Evolutionary conservation across 208 protist species (phyloP).

Genomic region (Tritrichomonas foetus): DNA sequence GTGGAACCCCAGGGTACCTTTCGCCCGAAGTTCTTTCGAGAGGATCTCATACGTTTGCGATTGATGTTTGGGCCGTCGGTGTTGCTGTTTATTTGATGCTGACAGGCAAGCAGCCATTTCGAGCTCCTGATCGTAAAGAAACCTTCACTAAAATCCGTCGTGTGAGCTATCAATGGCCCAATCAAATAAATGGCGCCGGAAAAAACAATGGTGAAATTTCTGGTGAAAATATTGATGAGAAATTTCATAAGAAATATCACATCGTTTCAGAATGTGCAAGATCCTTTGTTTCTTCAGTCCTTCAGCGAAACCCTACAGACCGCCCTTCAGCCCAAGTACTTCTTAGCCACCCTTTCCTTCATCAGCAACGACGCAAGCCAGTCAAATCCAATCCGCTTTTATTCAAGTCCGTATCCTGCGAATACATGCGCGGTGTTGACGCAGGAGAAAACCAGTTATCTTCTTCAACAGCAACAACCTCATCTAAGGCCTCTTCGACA

Average conservation of each 20-base stretch:
- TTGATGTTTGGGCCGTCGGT: constrained; percentile 61
- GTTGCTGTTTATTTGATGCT: constrained; percentile 58
- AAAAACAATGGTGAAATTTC: constrained; percentile 52
- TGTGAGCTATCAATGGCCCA: constrained; percentile 42
- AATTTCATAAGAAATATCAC: too few relatives aligned
- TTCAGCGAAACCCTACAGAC: constrained; percentile 50
- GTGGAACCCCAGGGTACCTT: constrained; percentile 60
- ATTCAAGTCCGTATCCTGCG: too few relatives aligned
- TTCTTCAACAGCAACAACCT: too few relatives aligned
- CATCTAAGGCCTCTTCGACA: too few relatives aligned
- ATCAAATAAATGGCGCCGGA: constrained; percentile 43
- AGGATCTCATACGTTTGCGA: constrained; percentile 47
- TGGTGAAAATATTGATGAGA: constrained; percentile 49
- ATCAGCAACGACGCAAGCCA: too few relatives aligned
- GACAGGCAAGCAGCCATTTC: constrained; percentile 48
- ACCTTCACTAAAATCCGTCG: constrained; percentile 51
- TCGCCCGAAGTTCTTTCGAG: constrained; percentile 56
- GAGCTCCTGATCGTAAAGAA: constrained; percentile 49
- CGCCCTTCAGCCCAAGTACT: constrained; percentile 47
- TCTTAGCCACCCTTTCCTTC: constrained; percentile 51
- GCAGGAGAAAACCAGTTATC: too few relatives aligned
- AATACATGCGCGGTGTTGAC: too few relatives aligned
- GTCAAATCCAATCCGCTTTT: too few relatives aligned
- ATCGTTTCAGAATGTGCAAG: too few relatives aligned
- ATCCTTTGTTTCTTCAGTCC: neutral